Evolutionary conservation across 2,329 filamentous ascomycete species (phyloP), one percentile per base, ranked within the genome.

Genomic region (Onygenales sp.): DNA sequence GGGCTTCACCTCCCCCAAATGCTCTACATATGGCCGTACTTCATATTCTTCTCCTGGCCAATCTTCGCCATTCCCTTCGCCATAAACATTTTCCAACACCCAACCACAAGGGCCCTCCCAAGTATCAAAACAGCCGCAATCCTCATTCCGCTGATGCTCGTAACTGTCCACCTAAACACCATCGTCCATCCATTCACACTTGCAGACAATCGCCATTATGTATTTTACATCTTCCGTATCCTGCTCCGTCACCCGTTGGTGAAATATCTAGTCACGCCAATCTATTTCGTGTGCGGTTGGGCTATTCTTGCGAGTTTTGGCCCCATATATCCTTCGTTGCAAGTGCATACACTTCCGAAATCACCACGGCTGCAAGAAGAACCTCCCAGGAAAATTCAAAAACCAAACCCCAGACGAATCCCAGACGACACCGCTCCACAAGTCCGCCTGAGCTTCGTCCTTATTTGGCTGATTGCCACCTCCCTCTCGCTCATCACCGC

Each of bases 171-270:
- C 57, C 86, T 81, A 77, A 97, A 96, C 76, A 98, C 93, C 36
- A 86, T 95, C 58, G 81, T 97, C 43, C 93, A 98, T 65, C 92
- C 93, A 0, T 98, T 97, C 67, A 95, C 91, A 0, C 79, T 97
- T 0, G 93, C 93, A 36, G 93, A 98, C 69, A 98, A 98, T 69
- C 79, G 93, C 2, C 93, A 98, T 69, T 98, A 95, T 73, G 86
- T 95, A 68, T 98, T 98, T 70, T 98, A 98, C 72, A 76, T 95
- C 56, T 98, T 98, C 75, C 84, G 90, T 1, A 83, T 90, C 63
- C 84, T 86, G 5, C 84, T 97, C 39, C 79, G 86, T 2, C 80
- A 87, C 43, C 74, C 76, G 1, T 70, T 75, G 14, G 70, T 89
- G 50, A 84, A 84, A 38, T 90, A 89, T 61, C 69, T 78, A 0